phyloP scores from a whole-genome alignment of 2,329 filamentous ascomycete genomes.

The Arthrobotrys sphaeroides region DNA sequence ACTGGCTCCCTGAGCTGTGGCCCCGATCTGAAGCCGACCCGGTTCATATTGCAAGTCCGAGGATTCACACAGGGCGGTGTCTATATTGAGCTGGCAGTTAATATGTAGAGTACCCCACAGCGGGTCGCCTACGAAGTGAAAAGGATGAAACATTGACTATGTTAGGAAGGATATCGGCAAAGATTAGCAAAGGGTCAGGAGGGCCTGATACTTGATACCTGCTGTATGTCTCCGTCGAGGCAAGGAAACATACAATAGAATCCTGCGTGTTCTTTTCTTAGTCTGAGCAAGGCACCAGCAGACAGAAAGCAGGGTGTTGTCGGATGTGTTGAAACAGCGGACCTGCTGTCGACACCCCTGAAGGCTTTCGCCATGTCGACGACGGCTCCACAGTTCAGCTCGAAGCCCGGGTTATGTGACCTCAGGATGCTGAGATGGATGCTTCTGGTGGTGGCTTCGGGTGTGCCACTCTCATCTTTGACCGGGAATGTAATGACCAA shows the following conservation, averaged over 20 bases:
- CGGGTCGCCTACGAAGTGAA: constrained; percentile 1
- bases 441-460: too few species aligned
- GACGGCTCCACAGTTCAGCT: too few species aligned
- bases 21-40: too few species aligned
- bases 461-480: background rate
- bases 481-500: too few species aligned
- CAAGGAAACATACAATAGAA: background rate
- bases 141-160: constrained; percentile 3
- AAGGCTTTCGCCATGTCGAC: too few species aligned
- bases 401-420: too few species aligned
- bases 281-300: background rate
- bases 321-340: background rate
- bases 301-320: background rate
- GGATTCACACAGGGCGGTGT: background rate
- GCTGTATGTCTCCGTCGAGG: background rate
- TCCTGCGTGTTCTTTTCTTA: constrained; percentile 15
- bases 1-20: too few species aligned
- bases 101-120: background rate
- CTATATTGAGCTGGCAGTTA: background rate
- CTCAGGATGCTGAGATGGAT: too few species aligned
- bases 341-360: background rate
- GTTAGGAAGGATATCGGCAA: background rate
- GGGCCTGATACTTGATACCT: background rate
- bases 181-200: background rate
- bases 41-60: too few species aligned